Evolutionary conservation across 2,329 filamentous ascomycete species (phyloP), one percentile per base, ranked within the genome.

Genomic region (Cytospora chrysosperma): DNA sequence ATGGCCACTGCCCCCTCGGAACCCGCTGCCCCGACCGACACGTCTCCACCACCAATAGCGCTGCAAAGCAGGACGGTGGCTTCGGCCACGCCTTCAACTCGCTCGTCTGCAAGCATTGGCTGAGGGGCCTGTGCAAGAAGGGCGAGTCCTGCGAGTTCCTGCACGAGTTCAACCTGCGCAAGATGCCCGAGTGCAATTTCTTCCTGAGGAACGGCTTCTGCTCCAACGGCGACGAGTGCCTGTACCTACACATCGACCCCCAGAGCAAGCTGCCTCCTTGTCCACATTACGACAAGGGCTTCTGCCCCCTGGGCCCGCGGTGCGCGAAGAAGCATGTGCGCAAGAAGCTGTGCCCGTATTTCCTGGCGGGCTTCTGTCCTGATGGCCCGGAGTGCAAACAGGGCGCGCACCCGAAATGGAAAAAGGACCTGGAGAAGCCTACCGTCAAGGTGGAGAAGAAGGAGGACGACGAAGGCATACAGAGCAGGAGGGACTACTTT

Each of bases 101-200:
- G 73, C 87, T 98, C 19, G 94, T 99, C 66, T 99, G 95, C 87
- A 99, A 99, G 81, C 95, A 98, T 82, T 98, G 95, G 88, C 88
- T 98, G 72, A 91, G 96, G 68, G 94, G 93, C 0, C 86, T 99
- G 24, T 99, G 95, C 83, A 99, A 99, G 75, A 98, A 98, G 78
- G 95, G 94, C 71, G 90, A 97, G 73, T 87, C 88, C 69, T 99
- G 95, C 87, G 95, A 99, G 80, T 99, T 98, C 72, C 82, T 98
- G 56, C 95, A 99, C 82, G 95, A 98, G 78, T 99, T 97, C 82
- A 98, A 99, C 78, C 85, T 99, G 70, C 88, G 95, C 68, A 93
- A 95, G 77, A 98, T 98, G 92, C 93, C 95, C 67, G 95, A 98
- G 79, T 99, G 95, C 79, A 96, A 96, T 73, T 96, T 97, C 77